These are phyloP conservation scores for rapeseed (Brassica napus) DNA, from an alignment of 345 rosid species.

Conservation along the genomic window Da-Ae NC_063436.1:28567501-28568000, in stretches of 20 bases:
- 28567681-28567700: not conserved
- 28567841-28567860: constrained; percentile 65
- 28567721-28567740: not conserved
- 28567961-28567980: constrained; percentile 83
- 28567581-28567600: too few relatives aligned
- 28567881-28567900: constrained; percentile 68
- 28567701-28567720: not conserved
- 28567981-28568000: constrained; percentile 70
- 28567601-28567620: not conserved
- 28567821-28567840: constrained; percentile 68
- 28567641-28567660: not conserved
- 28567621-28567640: not conserved
- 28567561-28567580: too few relatives aligned
- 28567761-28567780: constrained; percentile 40
- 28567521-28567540: too few relatives aligned
- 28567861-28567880: constrained; percentile 81
- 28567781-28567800: not conserved
- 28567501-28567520: too few relatives aligned
- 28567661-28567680: not conserved
- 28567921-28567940: constrained; percentile 60
- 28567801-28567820: constrained; percentile 14
- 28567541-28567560: too few relatives aligned
- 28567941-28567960: constrained; percentile 69
- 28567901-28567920: constrained; percentile 50
- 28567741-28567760: constrained; percentile 29